Percentiles rank a stretch among this genome's conserved stretches.
These are phyloP conservation scores for Parastagonospora avenae DNA, from an alignment of 2,329 filamentous ascomycete species.

Conservation along the genomic window DNA sequence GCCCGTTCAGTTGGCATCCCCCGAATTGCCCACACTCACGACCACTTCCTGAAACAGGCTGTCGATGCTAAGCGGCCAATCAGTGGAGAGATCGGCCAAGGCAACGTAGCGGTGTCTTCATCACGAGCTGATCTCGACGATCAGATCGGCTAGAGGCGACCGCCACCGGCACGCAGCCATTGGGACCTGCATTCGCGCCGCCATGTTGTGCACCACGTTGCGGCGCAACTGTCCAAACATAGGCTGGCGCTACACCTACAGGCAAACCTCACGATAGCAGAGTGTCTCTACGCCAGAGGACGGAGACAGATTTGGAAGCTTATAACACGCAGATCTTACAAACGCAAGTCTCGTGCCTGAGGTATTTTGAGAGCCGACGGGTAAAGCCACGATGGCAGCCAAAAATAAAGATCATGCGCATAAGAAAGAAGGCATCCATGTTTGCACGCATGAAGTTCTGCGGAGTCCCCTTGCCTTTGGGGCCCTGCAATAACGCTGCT, in stretches of 20 bases:
- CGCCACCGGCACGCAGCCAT: slow-evolving; percentile 9
- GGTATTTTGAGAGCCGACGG: slow-evolving; percentile 4
- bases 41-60: slow-evolving; percentile 16
- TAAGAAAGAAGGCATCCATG: slow-evolving; percentile 15
- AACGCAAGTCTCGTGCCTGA: background rate
- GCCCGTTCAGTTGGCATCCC: slow-evolving; percentile 6
- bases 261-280: background rate
- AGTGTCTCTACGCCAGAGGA: background rate
- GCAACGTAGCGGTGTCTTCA: slow-evolving; percentile 11
- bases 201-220: slow-evolving; percentile 16
- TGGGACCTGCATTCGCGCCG: slow-evolving; percentile 12
- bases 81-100: slow-evolving; percentile 4
- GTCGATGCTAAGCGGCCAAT: slow-evolving; percentile 13
- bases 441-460: slow-evolving; percentile 20
- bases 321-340: slow-evolving; percentile 9
- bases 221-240: slow-evolving; percentile 19
- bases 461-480: slow-evolving; percentile 12
- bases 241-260: slow-evolving; percentile 11
- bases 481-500: slow-evolving; percentile 15
- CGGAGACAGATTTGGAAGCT: slow-evolving; percentile 1
- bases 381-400: slow-evolving; percentile 9
- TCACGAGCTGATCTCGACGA: slow-evolving; percentile 11
- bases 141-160: slow-evolving; percentile 13
- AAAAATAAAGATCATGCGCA: slow-evolving; percentile 27
- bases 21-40: slow-evolving; percentile 7